Base-by-base conservation (phyloP, 768 basidiomycete genomes). In the Leccinellum albellum region DNA sequence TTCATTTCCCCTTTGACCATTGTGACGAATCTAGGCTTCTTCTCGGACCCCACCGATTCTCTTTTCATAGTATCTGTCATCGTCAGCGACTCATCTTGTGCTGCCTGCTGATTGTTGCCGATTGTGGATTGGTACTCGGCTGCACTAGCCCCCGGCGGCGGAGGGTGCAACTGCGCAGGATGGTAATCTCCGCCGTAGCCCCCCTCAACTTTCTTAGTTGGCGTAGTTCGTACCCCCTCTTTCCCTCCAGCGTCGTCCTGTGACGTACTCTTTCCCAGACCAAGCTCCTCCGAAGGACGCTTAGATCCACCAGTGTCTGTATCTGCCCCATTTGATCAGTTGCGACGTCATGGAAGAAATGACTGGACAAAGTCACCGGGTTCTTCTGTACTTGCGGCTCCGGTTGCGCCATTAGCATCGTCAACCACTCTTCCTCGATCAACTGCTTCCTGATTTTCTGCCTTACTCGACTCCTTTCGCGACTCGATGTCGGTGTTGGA, bases 1-100 rank as follows among this genome's bases (percentile, higher is more conserved):
- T 68, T 74, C 55, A 70, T 73, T 57, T 73, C 73, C 1, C 74
- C 73, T 51, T 66, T 74, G 0, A 74, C 58, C 61, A 68, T 61
- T 12, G 64, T 58, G 51, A 75, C 51, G 37, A 74, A 66, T 21
- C 62, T 62, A 26, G 62, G 62, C 53, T 61, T 73, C 57, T 63
- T 70, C 50, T 60, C 63, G 6, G 45, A 15, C 17, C 59, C 33
- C 12, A 24, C 29, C 14, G 60, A 37, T 4, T 14, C 57, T 9
- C 32, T 35, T 15, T 46, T 57, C 6, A 9, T n/a, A n/a, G 12
- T n/a, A 37, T 12, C 26, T 6, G 50, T 29, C 6, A 0, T 21
- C 23, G 54, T 2, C 1, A 56, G 26, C 15, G 4, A 17, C n/a
- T n/a, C n/a, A 1, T 57, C 59, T 48, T 50, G 28, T 0, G 0